Evolutionary conservation across 169 alveolate genomes (phyloP), one percentile per base, ranked within the genome.

Genomic region (Cryptosporidium parvum): DNA sequence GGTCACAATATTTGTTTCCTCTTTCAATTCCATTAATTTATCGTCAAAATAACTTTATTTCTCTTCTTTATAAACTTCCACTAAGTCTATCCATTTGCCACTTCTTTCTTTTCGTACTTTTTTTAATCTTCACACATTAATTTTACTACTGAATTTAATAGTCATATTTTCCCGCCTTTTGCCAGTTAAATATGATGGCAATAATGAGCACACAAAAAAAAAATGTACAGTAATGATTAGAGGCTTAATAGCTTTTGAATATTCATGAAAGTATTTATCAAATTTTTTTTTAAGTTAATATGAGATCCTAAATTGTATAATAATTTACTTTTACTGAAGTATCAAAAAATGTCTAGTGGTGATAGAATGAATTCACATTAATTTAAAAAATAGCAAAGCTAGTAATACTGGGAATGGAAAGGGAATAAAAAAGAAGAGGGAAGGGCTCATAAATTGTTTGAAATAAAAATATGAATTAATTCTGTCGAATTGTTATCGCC

Each of bases 1-100:
- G 7, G 75, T 37, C 35, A 80, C 75, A 6, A 80, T 59, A 65
- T 80, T 80, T 62, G 29, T 44, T 8, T 80, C 67, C 39, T 61
- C 68, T 59, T 48, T 61, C 18, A 67, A 33, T 23, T 29, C 75
- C 89, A 80, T 80, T 58, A 61, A 35, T 16, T 26, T n/a, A 16
- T 5, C 2, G 7, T 56, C 6, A 56, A 56, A 56, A n/a, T 56
- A 21, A 56, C 37, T 26, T 26, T 35, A 1, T 23, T 56, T 21
- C 12, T 23, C 14, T 26, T 56, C 6, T n/a, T 26, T 56, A 1
- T 26, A 48, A 48, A 16, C n/a, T 48, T 21, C 21, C 21, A 48
- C 56, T 48, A 48, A 56, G 16, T 56, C 35, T 56, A 56, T 56
- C 67, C 67, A 56, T 56, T 56, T 56, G 67, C 67, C 67, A 56